Conservation (phyloP, 331 rosid species). For the Quercus tomentella region DNA sequence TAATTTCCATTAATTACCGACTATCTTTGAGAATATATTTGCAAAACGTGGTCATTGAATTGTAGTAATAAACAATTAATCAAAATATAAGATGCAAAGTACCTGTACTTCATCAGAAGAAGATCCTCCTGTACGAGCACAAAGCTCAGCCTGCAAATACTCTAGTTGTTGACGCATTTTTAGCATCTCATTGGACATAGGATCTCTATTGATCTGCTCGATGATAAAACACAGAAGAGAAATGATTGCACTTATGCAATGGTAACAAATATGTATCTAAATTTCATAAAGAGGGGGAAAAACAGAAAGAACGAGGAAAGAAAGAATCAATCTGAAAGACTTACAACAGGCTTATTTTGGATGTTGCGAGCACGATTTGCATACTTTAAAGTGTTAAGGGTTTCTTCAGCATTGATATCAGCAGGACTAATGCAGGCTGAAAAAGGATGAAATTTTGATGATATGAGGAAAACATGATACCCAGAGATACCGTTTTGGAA, state of each 20-base stretch:
- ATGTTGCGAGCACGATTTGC: slow-evolving; percentile 99
- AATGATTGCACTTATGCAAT: slow-evolving; percentile 5
- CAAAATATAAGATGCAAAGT: slow-evolving; percentile 19
- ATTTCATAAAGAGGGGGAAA: background rate
- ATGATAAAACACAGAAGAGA: slow-evolving; percentile 16
- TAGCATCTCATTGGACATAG: slow-evolving; percentile 95
- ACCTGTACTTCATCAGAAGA: slow-evolving; percentile 93
- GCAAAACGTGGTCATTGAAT: slow-evolving; percentile 2
- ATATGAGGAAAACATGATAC: slow-evolving; percentile 19
- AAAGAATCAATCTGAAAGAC: slow-evolving; percentile 23
- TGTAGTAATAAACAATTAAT: slow-evolving; percentile 6
- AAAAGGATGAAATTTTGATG: slow-evolving; percentile 24
- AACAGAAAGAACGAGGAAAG: background rate
- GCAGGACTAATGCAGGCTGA: slow-evolving; percentile 99
- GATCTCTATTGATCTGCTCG: slow-evolving; percentile 89
- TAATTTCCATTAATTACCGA: background rate
- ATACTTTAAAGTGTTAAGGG: slow-evolving; percentile 96
- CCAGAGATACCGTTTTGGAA: background rate
- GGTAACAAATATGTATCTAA: slow-evolving; percentile 12
- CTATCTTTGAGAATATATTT: background rate
- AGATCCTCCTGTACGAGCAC: slow-evolving; percentile 90
- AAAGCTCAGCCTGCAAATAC: slow-evolving; percentile 95
- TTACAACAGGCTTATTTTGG: slow-evolving; percentile 94
- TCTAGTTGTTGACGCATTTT: slow-evolving; percentile 98
- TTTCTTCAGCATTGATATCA: slow-evolving; percentile 98